Evolutionary conservation across 257 asterid species (phyloP), one percentile per base, ranked within the genome.

Genomic region (Ballota nigra): DNA sequence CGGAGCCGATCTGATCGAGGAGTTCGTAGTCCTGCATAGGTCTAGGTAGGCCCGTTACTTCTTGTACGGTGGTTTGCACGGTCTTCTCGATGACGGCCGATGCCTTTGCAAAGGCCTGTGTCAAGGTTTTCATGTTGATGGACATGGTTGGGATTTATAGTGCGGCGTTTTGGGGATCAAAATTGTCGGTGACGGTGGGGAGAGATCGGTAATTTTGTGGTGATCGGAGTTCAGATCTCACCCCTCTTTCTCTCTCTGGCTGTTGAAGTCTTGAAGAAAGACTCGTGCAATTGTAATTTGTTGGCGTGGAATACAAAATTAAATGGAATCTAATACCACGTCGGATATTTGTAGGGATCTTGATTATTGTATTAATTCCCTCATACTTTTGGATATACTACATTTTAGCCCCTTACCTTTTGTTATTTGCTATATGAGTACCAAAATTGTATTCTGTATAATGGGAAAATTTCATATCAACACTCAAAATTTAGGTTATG

Each of bases 81-180:
- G 98, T 95, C 76, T 95, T 95, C 85, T 95, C 99, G 85, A 95
- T 88, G 75, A 80, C 97, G 20, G 98, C 97, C 8, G 99, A 88
- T 16, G 99, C 97, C 85, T 89, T 91, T 18, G 98, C 98, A 4
- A 94, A 88, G 85, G 99, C 97, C 83, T 91, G 98, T 8, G 94
- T 69, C 13, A 93, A 80, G 77, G 96, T 88, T 79, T 88, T 94
- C 99, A 94, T 94, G 79, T 94, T 94, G 53, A 91, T 76, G 33
- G 99, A 89, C 99, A 94, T 91, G 80, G 58, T 31, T 65, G 74
- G 41, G 34, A 16, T 59, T 68, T 61, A 51, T 4, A 8, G 34
- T 12, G 15, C 66, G 76, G 65, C 23, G 77, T 28, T 53, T 6
- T 16, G 19, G 78, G 49, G 60, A 68, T n/a, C 15, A 53, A 13